Base-by-base conservation (phyloP, 1,284 basidiomycete species). In the Volvariella volvacea region DNA sequence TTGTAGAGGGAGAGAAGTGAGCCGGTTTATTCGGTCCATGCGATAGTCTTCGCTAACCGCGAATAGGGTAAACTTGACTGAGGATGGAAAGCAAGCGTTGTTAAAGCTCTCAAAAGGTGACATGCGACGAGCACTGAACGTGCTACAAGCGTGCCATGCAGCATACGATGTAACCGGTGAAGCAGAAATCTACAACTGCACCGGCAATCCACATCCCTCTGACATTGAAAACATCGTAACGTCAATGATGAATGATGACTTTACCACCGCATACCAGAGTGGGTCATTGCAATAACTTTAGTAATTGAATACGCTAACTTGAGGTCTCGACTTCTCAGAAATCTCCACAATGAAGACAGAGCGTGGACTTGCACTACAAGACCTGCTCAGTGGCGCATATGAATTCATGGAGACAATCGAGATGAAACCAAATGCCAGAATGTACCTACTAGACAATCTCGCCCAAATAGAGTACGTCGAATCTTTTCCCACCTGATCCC, bases 91-190 rank as follows among this genome's bases (percentile, higher is more conserved):
- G 61, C 76, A 83, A 39, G 95, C 96, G 2, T 70, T 99, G 30
- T 72, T 99, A 36, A 96, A 91, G 61, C 77, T 99, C 7, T 93
- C 92, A 0, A 87, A 85, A 53, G 96, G 96, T 21, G 96, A 99
- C 62, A 99, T 99, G 96, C 83, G 96, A 51, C 74, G 96, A 44
- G 95, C 94, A 1, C 72, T 99, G 36, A 99, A 97, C 59, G 86
- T 99, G 31, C 71, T 99, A 8, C 95, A 99, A 71, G 96, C 96
- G 1, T 99, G 95, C 58, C 92, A 98, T 63, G 94, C 96, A 14
- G 96, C 95, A 1, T 97, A 96, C 60, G 91, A 94, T 38, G 63
- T 76, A 3, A 84, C 86, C 25, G 89, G 92, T 53, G 93, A 97
- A 65, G 81, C 81, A 0, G 92, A 95, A 48, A 83, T 99, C 15